Evolutionary conservation across 1,284 basidiomycete species (phyloP).

Genomic region (Phellinidium pouzarii): DNA sequence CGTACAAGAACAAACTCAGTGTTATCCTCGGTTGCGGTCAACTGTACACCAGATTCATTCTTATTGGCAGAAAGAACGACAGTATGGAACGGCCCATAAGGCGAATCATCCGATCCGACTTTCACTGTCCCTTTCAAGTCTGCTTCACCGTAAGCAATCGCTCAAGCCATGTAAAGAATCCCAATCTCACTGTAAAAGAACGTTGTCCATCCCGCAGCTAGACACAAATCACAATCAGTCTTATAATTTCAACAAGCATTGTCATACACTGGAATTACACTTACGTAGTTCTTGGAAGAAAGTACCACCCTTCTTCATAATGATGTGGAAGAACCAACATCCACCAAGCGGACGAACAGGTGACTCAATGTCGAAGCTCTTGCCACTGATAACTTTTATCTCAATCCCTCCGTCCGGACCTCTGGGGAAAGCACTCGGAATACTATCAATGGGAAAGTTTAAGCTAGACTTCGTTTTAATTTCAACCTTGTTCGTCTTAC

Average conservation of each 20-base stretch:
- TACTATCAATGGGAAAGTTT: conserved; percentile 34
- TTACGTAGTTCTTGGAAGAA: conserved; percentile 83
- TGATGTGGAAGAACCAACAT: conserved; percentile 89
- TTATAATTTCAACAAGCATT: conserved; percentile 10
- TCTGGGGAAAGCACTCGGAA: conserved; percentile 67
- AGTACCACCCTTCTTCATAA: conserved; percentile 55
- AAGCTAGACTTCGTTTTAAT: background rate
- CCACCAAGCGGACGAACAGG: conserved; percentile 88
- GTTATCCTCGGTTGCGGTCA: conserved; percentile 50
- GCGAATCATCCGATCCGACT: conserved; percentile 44
- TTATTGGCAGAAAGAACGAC: conserved; percentile 61
- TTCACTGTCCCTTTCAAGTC: conserved; percentile 62
- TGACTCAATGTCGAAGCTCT: conserved; percentile 78
- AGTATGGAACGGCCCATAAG: conserved; percentile 64
- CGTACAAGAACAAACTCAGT: conserved; percentile 68
- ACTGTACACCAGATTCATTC: conserved; percentile 53
- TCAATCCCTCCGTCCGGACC: conserved; percentile 65
- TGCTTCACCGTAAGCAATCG: conserved; percentile 25
- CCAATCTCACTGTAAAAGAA: conserved; percentile 67
- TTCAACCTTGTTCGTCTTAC: conserved; percentile 32
- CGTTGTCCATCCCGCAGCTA: conserved; percentile 73
- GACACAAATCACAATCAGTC: background rate
- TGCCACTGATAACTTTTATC: conserved; percentile 86
- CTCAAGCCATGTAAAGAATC: background rate
- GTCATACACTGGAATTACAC: conserved; percentile 25